These are phyloP conservation scores for Fusarium sp. DNA, from an alignment of 2,329 filamentous ascomycete genomes.

Conservation along the genomic window DNA sequence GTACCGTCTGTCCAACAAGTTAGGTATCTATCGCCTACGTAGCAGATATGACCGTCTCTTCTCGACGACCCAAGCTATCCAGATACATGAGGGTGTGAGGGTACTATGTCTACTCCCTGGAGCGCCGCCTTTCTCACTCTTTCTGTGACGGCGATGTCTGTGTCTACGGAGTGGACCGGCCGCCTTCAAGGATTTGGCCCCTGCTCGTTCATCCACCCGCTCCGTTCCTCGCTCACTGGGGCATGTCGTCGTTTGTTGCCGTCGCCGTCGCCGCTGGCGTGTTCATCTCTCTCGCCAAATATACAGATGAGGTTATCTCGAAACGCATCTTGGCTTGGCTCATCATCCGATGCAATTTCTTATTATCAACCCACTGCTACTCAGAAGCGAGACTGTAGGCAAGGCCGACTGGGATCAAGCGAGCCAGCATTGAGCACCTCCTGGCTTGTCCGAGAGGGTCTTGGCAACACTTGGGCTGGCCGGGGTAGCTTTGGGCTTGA, in stretches of 20 bases:
- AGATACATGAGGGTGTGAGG: background rate
- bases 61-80: slow-evolving; percentile 14
- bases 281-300: slow-evolving; percentile 27
- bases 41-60: slow-evolving; percentile 23
- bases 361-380: slow-evolving; percentile 28
- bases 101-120: slow-evolving; percentile 2
- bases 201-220: slow-evolving; percentile 26
- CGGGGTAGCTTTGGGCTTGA: slow-evolving; percentile 26
- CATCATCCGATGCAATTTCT: slow-evolving; percentile 42
- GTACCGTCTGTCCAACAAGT: slow-evolving; percentile 7
- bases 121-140: slow-evolving; percentile 23
- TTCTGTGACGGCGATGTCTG: slow-evolving; percentile 32
- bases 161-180: slow-evolving; percentile 34
- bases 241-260: slow-evolving; percentile 16
- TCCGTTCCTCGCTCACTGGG: slow-evolving; percentile 27
- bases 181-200: slow-evolving; percentile 34
- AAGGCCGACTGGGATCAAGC: slow-evolving; percentile 16
- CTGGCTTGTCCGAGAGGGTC: slow-evolving; percentile 35
- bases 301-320: slow-evolving; percentile 37
- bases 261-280: slow-evolving; percentile 9
- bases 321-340: slow-evolving; percentile 28
- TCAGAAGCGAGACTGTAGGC: slow-evolving; percentile 15
- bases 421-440: slow-evolving; percentile 37
- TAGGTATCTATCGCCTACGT: slow-evolving; percentile 27
- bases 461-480: slow-evolving; percentile 44